Evolutionary conservation across 2,329 filamentous ascomycete species (phyloP).

Genomic region (Cercospora janseana): DNA sequence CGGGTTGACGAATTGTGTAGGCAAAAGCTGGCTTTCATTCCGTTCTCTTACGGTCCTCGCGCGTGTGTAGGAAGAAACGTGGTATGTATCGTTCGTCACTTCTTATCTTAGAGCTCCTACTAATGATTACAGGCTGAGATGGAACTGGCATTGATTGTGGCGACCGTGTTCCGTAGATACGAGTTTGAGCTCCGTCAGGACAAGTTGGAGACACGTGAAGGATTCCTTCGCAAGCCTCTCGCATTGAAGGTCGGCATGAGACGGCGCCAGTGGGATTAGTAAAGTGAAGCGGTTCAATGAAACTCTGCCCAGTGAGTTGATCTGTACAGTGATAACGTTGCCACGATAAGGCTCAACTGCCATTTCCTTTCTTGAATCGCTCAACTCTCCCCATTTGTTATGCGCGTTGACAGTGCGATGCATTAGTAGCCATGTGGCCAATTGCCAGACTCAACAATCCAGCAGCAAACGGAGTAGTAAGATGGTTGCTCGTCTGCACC

Average conservation of each 20-base stretch:
- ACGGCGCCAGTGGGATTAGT: slow-evolving; percentile 18
- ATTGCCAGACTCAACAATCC: too few species aligned
- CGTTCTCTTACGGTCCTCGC: slow-evolving; percentile 45
- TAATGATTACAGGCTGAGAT: slow-evolving; percentile 38
- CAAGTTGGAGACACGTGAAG: slow-evolving; percentile 37
- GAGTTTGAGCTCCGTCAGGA: slow-evolving; percentile 40
- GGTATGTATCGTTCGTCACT: slow-evolving; percentile 18
- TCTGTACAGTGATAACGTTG: slow-evolving; percentile 2
- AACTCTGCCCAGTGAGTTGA: background rate
- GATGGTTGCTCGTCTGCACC: too few species aligned
- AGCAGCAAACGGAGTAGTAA: too few species aligned
- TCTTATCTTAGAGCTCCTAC: slow-evolving; percentile 33
- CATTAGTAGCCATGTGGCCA: too few species aligned
- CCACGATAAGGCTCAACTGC: background rate
- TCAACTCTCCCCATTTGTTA: too few species aligned
- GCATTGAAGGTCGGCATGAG: slow-evolving; percentile 33
- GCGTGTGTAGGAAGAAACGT: slow-evolving; percentile 47
- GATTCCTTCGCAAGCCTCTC: slow-evolving; percentile 39
- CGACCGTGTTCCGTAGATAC: slow-evolving; percentile 39
- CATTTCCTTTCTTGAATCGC: background rate
- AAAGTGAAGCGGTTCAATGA: background rate
- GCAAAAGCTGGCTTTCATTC: slow-evolving; percentile 43
- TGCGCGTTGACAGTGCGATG: too few species aligned
- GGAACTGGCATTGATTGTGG: slow-evolving; percentile 43
- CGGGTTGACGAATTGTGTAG: slow-evolving; percentile 15